Base-by-base conservation (phyloP, 2,329 filamentous ascomycete species). In the Lithohypha guttulata region DNA sequence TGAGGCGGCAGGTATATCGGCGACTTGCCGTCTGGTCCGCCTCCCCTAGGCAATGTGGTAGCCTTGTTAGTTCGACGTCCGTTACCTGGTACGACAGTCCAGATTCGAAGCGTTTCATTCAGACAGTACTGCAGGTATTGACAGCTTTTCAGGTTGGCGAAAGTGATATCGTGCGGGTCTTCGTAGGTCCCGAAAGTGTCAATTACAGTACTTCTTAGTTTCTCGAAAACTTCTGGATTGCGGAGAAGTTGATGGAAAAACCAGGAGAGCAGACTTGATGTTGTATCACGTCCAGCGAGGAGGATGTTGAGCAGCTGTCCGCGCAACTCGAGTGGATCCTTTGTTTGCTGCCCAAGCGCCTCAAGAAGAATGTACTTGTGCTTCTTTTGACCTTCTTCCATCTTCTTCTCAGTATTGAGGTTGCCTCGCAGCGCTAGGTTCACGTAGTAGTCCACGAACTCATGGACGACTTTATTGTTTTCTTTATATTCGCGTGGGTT, bases 241-340 rank as follows among this genome's bases (percentile, higher is more conserved):
- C 57, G 59, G 20, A 64, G 61, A 3, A 69, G 54, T 45, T 64
- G 66, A 42, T 63, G 64, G 32, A 73, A 67, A 0, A 63, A 59
- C 33, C 60, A 67, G 33, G 63, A 57, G 6, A 66, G 55, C 7
- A 62, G 46, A 6, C 58, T 57, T 9, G 63, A 68, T 2, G 68
- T 73, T 1, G 70, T 73, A 48, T 74, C 70, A 10, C 68, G 62
- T 11, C 68, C 68, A 2, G 69, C 69, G 9, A 71, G 58, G 11
- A 73, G 57, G 42, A 72, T 64, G 46, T 68, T 68, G 25, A 71
- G 55, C 7, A 69, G 53, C 42, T 72, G 64, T 13, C 58, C 61
- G 44, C 68, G 63, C 20, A 71, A 60, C 29, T 62, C 58, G 38
- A 65, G 54, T 3, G 59, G 64, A 33, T 72, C 67, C 13, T 58